Evolutionary conservation across 1,139 yeast genomes (phyloP).

Genomic region (Suhomyces choctaworum): DNA sequence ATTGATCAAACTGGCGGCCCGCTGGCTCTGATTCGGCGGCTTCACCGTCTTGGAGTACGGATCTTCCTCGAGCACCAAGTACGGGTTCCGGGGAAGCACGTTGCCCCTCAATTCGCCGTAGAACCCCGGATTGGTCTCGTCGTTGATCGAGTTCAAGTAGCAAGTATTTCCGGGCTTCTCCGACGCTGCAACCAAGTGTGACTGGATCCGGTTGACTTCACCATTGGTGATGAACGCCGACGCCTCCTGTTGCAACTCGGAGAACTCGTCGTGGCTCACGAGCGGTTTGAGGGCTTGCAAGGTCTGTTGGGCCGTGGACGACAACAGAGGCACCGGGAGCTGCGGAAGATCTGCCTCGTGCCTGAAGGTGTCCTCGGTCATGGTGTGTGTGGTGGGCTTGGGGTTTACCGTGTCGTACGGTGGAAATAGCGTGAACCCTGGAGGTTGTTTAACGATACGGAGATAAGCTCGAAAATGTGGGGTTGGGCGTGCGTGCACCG

Average conservation of each 20-base stretch:
- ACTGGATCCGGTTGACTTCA: conserved; percentile 49
- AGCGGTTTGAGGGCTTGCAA: conserved; percentile 53
- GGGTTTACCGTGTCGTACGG: neutral
- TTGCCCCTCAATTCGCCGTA: conserved; percentile 66
- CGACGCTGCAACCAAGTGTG: conserved; percentile 49
- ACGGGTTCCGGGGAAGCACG: conserved; percentile 75
- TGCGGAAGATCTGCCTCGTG: conserved; percentile 40
- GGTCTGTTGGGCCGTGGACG: conserved; percentile 47
- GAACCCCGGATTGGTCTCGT: conserved; percentile 59
- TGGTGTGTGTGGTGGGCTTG: neutral
- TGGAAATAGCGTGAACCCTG: too few relatives aligned
- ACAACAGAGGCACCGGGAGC: conserved; percentile 56
- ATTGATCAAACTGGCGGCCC: conserved; percentile 65
- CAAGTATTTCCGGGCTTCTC: conserved; percentile 43
- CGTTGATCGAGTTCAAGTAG: conserved; percentile 61
- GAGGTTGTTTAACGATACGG: too few relatives aligned
- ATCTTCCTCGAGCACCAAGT: conserved; percentile 69
- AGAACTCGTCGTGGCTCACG: conserved; percentile 43
- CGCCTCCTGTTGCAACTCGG: conserved; percentile 41
- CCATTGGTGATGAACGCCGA: conserved; percentile 44
- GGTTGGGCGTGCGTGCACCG: conserved; percentile 7
- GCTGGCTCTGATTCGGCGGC: conserved; percentile 63
- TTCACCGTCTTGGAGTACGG: conserved; percentile 57
- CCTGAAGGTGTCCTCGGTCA: conserved; percentile 8
- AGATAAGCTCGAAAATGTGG: conserved; percentile 8